Percentiles rank a stretch among this genome's conserved stretches.
Evolutionary conservation across 2,329 filamentous ascomycete species (phyloP).

Genomic region (Trichoderma polysporum): DNA sequence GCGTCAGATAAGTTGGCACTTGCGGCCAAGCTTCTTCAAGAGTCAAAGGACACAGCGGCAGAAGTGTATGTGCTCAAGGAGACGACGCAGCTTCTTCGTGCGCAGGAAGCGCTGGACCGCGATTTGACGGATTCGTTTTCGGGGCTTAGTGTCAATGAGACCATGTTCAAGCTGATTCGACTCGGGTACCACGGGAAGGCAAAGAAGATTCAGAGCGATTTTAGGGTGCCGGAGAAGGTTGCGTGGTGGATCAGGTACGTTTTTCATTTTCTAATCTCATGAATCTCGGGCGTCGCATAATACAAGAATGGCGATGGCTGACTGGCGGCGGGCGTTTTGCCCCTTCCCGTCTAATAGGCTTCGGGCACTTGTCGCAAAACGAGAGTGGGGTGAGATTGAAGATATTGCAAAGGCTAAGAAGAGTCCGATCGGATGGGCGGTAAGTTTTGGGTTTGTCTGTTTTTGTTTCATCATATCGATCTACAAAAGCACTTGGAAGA

Average conservation of each 20-base stretch:
- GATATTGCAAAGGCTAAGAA: conserved; percentile 77
- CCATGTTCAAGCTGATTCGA: conserved; percentile 82
- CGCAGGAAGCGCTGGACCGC: conserved; percentile 83
- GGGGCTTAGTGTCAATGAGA: conserved; percentile 86
- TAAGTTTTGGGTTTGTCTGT: conserved; percentile 43
- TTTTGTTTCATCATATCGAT: neutral
- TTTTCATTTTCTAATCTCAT: neutral
- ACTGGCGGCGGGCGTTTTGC: conserved; percentile 12
- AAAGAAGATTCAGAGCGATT: conserved; percentile 85
- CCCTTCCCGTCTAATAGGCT: conserved; percentile 50
- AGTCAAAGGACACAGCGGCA: conserved; percentile 75
- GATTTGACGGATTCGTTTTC: conserved; percentile 77
- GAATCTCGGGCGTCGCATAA: neutral
- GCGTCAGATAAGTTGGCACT: conserved; percentile 85
- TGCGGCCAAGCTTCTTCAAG: conserved; percentile 76
- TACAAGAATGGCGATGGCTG: neutral
- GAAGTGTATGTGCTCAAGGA: conserved; percentile 78
- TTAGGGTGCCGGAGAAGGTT: conserved; percentile 88
- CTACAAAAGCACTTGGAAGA: neutral
- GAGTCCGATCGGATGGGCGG: conserved; percentile 95
- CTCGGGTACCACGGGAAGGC: conserved; percentile 81
- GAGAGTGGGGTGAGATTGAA: conserved; percentile 91
- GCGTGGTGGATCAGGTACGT: conserved; percentile 76
- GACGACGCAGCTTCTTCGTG: conserved; percentile 72
- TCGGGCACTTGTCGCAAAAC: conserved; percentile 81